Base-by-base conservation (phyloP, 768 basidiomycete species). In the Crassisporium funariophilum region DNA sequence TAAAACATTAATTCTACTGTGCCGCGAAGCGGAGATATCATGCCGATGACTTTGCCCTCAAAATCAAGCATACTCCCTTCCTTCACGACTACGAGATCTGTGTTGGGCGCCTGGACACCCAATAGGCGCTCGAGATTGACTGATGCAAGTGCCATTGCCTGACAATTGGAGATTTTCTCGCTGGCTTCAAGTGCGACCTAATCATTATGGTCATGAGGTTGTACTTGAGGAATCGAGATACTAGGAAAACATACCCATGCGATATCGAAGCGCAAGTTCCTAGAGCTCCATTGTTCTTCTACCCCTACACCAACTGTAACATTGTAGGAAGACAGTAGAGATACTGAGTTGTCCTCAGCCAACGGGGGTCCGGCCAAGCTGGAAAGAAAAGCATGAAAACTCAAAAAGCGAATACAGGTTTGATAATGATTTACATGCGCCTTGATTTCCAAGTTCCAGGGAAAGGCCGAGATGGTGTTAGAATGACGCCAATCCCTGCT, bases 181-280 rank as follows among this genome's bases (percentile, higher is more conserved):
- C 57, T 55, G 10, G 58, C 46, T 46, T 60, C 58, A 9, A 60
- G 43, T 11, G 58, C 58, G 35, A 54, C 53, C 58, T 60, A n/a
- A 12, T 6, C 4, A 42, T 31, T 23, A 9, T 2, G 13, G 21
- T 39, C 21, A 44, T 33, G 21, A 52, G 21, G 22, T 41, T 3
- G 13, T 23, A 27, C 43, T 15, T 40, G 9, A 47, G 31, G 8
- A 12, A 4, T 24, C 13, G 29, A 8, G 9, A 2, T 21, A 43
- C 29, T 41, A 43, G 27, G 22, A 4, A 31, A 17, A 65, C 78
- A 57, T 54, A 84, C 86, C 91, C 91, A 94, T 44, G 77, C 87
- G 41, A 79, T 68, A 54, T 93, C 88, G 52, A 89, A 85, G 6
- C 88, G 76, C 13, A 83, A 75, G 49, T 84, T 88, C 31, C 86